A percentile compares a stretch with the other conserved stretches of the same genome.
Conservation (phyloP, 2,329 filamentous ascomycete species). For the Apiospora rasikravindrae region DNA sequence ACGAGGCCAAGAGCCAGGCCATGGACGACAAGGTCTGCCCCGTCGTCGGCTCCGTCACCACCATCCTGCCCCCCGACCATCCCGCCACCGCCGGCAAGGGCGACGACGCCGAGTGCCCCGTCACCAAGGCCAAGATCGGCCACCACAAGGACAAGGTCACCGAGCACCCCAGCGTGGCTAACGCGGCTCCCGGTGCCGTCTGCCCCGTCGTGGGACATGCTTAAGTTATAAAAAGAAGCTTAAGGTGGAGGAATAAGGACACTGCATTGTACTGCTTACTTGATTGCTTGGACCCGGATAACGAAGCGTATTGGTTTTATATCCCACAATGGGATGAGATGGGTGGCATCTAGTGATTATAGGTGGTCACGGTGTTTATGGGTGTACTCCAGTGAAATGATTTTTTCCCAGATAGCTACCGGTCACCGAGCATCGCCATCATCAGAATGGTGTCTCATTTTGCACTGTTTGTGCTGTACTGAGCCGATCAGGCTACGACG, state of each 20-base stretch:
- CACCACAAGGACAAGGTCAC: constrained; percentile 48
- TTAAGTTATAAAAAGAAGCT: background rate
- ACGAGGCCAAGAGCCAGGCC: constrained; percentile 43
- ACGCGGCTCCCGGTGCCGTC: constrained; percentile 37
- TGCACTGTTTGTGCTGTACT: background rate
- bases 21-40: constrained; percentile 51
- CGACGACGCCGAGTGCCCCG: constrained; percentile 43
- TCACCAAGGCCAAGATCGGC: constrained; percentile 48
- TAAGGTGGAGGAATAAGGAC: background rate
- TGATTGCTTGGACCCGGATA: constrained; percentile 1
- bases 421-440: background rate
- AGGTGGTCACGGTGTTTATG: constrained; percentile 10
- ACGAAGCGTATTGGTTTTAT: constrained; percentile 6
- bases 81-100: constrained; percentile 37
- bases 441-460: background rate
- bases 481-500: background rate
- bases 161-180: constrained; percentile 42
- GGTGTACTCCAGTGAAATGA: background rate
- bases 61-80: constrained; percentile 47
- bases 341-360: background rate
- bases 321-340: background rate
- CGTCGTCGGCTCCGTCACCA: constrained; percentile 48
- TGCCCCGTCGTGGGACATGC: constrained; percentile 45
- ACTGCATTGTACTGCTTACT: background rate
- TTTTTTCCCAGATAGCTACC: background rate